phyloP scores from a whole-genome alignment of 2,329 filamentous ascomycete species.

The Ceratocystis smalleyi region DNA sequence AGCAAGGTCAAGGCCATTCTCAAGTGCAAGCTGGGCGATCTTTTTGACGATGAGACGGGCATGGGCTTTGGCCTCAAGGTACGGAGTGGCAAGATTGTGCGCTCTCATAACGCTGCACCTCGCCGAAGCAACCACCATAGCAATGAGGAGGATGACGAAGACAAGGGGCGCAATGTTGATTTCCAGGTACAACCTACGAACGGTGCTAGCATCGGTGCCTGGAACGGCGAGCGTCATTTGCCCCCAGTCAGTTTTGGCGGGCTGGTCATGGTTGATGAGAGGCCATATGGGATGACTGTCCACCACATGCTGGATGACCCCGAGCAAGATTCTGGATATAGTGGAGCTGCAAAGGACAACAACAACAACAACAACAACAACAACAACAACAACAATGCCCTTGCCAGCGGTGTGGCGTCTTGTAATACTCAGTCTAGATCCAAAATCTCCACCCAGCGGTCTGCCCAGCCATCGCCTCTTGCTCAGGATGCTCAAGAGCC shows the following conservation, averaged over 20 bases:
- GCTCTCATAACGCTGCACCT: conserved; percentile 40
- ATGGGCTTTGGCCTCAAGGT: conserved; percentile 51
- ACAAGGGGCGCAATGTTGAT: conserved; percentile 46
- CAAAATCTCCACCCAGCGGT: neutral
- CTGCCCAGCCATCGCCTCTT: neutral
- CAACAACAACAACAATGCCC: too few species aligned
- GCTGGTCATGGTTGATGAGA: conserved; percentile 67
- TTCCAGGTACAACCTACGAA: conserved; percentile 68
- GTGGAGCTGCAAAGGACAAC: conserved; percentile 8
- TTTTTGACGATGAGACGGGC: conserved; percentile 44
- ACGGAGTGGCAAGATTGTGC: conserved; percentile 50
- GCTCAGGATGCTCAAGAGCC: neutral
- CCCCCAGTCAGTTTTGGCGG: conserved; percentile 86
- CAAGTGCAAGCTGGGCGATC: conserved; percentile 47
- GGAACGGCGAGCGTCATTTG: conserved; percentile 67
- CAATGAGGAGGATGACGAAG: conserved; percentile 20
- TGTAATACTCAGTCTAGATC: neutral
- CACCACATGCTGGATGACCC: conserved; percentile 85
- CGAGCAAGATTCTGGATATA: conserved; percentile 22
- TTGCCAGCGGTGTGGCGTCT: neutral
- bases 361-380: too few species aligned
- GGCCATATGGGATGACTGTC: conserved; percentile 85
- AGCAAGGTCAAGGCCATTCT: conserved; percentile 56
- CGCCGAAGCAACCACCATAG: neutral
- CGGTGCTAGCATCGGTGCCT: conserved; percentile 86